Evolutionary conservation across 768 basidiomycete species (phyloP), one percentile per base, ranked within the genome.

Genomic region (Daedaleopsis nitida): DNA sequence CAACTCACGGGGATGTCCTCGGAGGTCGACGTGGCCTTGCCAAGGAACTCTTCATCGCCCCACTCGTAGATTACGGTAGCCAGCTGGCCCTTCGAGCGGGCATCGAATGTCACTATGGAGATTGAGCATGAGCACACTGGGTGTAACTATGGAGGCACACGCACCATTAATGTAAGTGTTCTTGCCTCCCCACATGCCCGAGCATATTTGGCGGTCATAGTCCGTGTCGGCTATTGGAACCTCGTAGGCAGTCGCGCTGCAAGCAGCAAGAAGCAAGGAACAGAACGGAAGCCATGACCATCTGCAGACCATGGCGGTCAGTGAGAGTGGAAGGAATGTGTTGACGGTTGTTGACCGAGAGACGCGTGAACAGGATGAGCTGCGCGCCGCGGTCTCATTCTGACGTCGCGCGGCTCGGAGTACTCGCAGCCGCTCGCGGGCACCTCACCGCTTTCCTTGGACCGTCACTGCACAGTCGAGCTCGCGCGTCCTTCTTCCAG

Each of bases 1-100:
- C 54, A 62, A 76, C 87, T 84, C 74, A 94, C 89, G 65, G 89
- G 90, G 52, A 88, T 69, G 57, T 78, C 77, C 42, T 84, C 81
- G 63, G 86, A 80, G 6, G 71, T 74, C 5, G 86, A 85, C 34
- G 86, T 86, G 49, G 80, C 76, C 71, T 82, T 86, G 37, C 97
- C 97, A 3, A 99, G 81, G 71, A 92, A 95, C 49, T 80, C 76
- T 55, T 87, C 87, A 70, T 99, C 97, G 32, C 80, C 73, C 96
- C 96, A 99, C 76, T 98, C 96, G 70, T 98, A 99, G 23, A 99
- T 86, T 55, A 96, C 91, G 82, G 97, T 87, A 27, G 96, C 93
- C 19, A 97, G 78, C 74, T 96, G 92, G 39, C 96, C 96, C 68
- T 87, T 79, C 3, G 94, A 94, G 6, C 80, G 68, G 17, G 78